Evolutionary conservation across 768 basidiomycete species (phyloP), one percentile per base, ranked within the genome.

Genomic region (Psilocybe cubensis): DNA sequence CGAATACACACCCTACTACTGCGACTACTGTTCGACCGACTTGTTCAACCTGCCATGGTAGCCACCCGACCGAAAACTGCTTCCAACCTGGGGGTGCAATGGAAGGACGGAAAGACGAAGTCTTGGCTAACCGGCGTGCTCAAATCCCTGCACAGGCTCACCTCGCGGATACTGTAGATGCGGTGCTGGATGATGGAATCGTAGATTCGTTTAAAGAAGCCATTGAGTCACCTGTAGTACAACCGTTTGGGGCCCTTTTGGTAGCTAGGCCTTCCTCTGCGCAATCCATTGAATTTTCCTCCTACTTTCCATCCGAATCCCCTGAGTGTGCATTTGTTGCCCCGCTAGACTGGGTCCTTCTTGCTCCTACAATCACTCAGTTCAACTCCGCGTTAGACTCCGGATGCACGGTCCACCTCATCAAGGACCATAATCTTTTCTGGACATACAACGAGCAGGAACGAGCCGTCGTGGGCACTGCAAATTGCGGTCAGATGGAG

Each of bases 51-150:
- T 62, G 61, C 28, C 27, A 28, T 17, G 44, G 38, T 40, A 35
- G 2, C 2, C 61, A 62, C 33, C 18, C 29, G 1, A 44, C 54
- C 1, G 1, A 11, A 1, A 43, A 42, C 11, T 62, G 61, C 11
- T 62, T 55, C 18, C 61, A 59, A 46, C 20, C 53, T 42, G 54
- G 61, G 38, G 61, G 61, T 55, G 42, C 54, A 0, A 62, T 58
- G 61, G 54, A 58, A 25, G 61, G 61, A 0, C 3, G 25, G 3
- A 17, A 51, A 10, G 51, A 58, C 25, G 57, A 62, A 21, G 60
- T 61, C 1, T 27, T 58, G 33, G 17, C 46, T 4, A n/a, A 21
- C n/a, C 3, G 17, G 6, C 24, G 3, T 21, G 4, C 11, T 24
- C 1, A 9, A 51, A 35, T 31, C 31, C 31, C n/a, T n/a, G n/a